phyloP scores from a whole-genome alignment of 208 protist species.

The Leishmania gerbilli region DNA sequence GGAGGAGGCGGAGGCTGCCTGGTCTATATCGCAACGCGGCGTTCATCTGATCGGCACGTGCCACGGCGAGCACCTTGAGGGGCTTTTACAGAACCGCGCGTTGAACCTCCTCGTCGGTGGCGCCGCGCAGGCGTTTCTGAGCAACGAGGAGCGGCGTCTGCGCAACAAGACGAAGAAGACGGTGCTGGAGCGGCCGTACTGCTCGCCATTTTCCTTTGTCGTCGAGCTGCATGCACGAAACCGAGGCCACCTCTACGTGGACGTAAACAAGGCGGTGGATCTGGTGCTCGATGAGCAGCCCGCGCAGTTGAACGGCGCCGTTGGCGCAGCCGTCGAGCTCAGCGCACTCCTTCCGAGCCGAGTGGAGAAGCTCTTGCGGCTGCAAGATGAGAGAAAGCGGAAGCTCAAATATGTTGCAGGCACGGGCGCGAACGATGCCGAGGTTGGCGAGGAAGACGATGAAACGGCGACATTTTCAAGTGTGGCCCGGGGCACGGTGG shows the following conservation, averaged over 20 bases:
- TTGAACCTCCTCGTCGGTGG: constrained; percentile 90
- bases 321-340: constrained; percentile 50
- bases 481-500: not conserved
- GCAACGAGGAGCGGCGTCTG: constrained; percentile 80
- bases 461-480: not conserved
- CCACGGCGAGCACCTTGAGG: constrained; percentile 81
- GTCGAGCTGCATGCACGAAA: constrained; percentile 74
- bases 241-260: constrained; percentile 65
- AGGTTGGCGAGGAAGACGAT: constrained; percentile 1
- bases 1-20: constrained; percentile 80
- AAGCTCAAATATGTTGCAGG: not conserved
- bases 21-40: constrained; percentile 88
- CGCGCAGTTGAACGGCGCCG: constrained; percentile 40
- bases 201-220: constrained; percentile 80
- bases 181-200: constrained; percentile 77
- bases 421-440: not conserved
- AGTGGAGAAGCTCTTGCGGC: constrained; percentile 29
- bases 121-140: constrained; percentile 87
- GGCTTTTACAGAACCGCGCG: constrained; percentile 87
- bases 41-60: constrained; percentile 89
- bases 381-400: constrained; percentile 11
- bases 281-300: constrained; percentile 78
- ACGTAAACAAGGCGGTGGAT: constrained; percentile 87
- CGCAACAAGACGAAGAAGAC: constrained; percentile 87
- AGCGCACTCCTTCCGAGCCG: constrained; percentile 38